These are phyloP conservation scores for Erodium moschatum DNA, from an alignment of 441 rosid genomes.

Conservation along the genomic window DNA sequence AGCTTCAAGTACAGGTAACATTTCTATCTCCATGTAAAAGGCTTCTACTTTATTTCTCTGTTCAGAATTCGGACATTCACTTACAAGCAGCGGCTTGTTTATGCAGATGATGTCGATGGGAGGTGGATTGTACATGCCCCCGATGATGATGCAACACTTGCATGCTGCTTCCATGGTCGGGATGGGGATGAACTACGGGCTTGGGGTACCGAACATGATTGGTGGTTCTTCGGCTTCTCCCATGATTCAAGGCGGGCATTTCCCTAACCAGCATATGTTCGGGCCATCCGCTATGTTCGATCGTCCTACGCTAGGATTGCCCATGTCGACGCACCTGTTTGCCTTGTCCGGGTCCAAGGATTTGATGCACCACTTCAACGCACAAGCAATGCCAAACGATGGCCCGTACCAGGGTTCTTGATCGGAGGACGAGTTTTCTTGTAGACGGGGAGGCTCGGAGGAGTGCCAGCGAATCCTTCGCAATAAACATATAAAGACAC, in stretches of 20 bases:
- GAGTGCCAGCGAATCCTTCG: too few relatives aligned
- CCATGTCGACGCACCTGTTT: constrained; percentile 33
- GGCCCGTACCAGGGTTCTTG: constrained; percentile 38
- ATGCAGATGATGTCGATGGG: constrained; percentile 86
- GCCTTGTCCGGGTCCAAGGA: too few relatives aligned
- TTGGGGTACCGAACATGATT: constrained; percentile 48
- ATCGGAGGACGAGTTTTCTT: constrained; percentile 21
- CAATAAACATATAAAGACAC: too few relatives aligned
- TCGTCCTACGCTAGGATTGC: constrained; percentile 39
- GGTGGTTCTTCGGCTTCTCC: constrained; percentile 38
- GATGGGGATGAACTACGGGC: constrained; percentile 42
- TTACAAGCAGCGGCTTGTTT: constrained; percentile 11
- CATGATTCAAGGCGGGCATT: constrained; percentile 46
- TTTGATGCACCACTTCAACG: constrained; percentile 17
- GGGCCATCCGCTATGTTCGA: constrained; percentile 35
- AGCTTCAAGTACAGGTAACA: constrained; percentile 60
- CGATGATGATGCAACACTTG: constrained; percentile 64
- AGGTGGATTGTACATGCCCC: constrained; percentile 67
- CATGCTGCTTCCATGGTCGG: constrained; percentile 56
- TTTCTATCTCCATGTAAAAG: constrained; percentile 13
- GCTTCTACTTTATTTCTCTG: background rate
- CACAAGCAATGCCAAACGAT: constrained; percentile 27
- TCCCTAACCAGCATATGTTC: constrained; percentile 32
- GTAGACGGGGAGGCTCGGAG: background rate
- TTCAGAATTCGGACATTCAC: constrained; percentile 11